A percentile compares a stretch with the other conserved stretches of the same genome.
Evolutionary conservation across 2,329 filamentous ascomycete genomes (phyloP).

Genomic region (Pseudopyricularia cyperi): DNA sequence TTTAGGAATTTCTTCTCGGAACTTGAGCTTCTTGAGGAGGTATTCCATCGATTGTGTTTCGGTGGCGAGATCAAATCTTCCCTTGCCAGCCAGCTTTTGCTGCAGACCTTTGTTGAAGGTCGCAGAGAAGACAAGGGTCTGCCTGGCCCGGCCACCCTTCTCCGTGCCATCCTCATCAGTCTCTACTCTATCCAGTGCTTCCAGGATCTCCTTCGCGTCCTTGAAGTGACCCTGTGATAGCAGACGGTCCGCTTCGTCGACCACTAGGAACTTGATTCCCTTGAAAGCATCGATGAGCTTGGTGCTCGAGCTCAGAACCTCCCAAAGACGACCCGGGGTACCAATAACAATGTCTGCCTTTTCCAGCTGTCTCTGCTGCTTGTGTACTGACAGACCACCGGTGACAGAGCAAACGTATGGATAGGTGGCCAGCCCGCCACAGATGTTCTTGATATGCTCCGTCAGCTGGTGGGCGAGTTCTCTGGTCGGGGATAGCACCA

Average conservation of each 20-base stretch:
- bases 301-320: conserved; percentile 68
- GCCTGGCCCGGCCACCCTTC: conserved; percentile 39
- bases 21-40: conserved; percentile 78
- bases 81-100: conserved; percentile 76
- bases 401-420: conserved; percentile 80
- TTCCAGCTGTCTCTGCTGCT: conserved; percentile 75
- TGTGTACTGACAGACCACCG: conserved; percentile 84
- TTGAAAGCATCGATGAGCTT: conserved; percentile 59
- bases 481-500: conserved; percentile 83
- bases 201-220: conserved; percentile 79
- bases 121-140: conserved; percentile 92
- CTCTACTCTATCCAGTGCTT: conserved; percentile 60
- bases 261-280: conserved; percentile 66
- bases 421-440: conserved; percentile 42
- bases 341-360: conserved; percentile 87
- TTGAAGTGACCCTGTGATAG: conserved; percentile 92
- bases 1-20: conserved; percentile 69
- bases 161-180: conserved; percentile 42
- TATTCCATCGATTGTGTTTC: conserved; percentile 85
- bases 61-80: conserved; percentile 51
- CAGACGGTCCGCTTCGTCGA: conserved; percentile 89
- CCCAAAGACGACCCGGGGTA: conserved; percentile 88
- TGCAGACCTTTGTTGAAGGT: conserved; percentile 89
- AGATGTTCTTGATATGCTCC: conserved; percentile 68
- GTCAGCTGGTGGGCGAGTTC: conserved; percentile 88